Base-by-base conservation (phyloP, 495 filamentous ascomycete genomes). In the Tuber microsphaerosporum region DNA sequence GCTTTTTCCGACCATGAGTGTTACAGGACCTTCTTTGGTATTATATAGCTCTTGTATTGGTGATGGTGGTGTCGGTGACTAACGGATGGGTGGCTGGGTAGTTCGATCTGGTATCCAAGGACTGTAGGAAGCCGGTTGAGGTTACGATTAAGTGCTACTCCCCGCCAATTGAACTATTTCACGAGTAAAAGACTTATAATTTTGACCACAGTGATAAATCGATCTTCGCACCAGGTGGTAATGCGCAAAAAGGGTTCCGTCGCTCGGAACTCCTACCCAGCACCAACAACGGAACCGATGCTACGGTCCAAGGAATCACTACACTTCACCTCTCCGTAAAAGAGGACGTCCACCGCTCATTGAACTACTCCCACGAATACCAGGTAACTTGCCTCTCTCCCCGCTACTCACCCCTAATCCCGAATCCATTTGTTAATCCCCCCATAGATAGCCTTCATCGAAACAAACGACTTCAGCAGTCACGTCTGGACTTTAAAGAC, bases 301-400 rank as follows among this genome's bases (percentile, higher is more conserved):
- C 82, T 0, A 84, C 81, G 4, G 82, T 78, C 70, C 74, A 81
- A 4, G 87, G 88, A 43, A 81, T 87, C 72, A 87, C 85, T 72
- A 88, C 88, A 19, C 79, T 89, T 70, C 88, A 89, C 77, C 89
- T 88, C 75, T 87, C 86, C 73, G 80, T 89, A 6, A 85, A 83
- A 80, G 84, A 85, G 79, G 88, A 89, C 77, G 56, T 76, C 16
- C 74, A 83, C 74, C 81, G 85, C 19, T 80, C 84, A 26, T 82
- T 89, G 80, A 89, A 89, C 79, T 80, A 87, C 34, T 88, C 84
- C 34, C 88, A 89, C 70, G 86, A 89, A 81, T 89, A 89, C 69
- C 81, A 88, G 72, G 79, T 81, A 22, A 42, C 31, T 77, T 37
- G 22, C 45, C 31, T 9, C 14, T 16, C 34, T 31, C 46, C 7